phyloP scores from a whole-genome alignment of 208 protist genomes.

The Trichomonas gallinae region DNA sequence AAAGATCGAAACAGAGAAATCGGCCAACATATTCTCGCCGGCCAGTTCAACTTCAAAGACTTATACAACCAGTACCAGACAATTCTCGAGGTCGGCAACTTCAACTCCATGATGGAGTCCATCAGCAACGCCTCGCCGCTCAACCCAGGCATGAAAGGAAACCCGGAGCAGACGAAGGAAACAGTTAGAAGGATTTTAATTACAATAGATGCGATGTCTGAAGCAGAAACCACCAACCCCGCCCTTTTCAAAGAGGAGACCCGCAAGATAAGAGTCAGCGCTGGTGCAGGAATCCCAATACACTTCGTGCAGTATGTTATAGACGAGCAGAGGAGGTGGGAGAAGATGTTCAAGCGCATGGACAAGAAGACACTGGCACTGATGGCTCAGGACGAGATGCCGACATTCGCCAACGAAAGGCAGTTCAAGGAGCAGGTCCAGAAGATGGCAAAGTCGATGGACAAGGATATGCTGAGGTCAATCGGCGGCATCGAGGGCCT shows the following conservation, averaged over 20 bases:
- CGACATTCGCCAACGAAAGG: neutral
- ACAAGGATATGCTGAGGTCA: neutral
- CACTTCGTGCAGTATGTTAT: neutral
- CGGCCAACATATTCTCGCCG: slow-evolving; percentile 33
- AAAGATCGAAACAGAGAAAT: slow-evolving; percentile 30
- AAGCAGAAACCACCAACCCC: neutral
- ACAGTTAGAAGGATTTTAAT: neutral
- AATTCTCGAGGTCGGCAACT: slow-evolving; percentile 37
- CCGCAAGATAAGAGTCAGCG: neutral
- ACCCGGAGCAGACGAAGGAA: neutral
- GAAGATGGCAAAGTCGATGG: slow-evolving; percentile 5
- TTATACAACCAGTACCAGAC: slow-evolving; percentile 39
- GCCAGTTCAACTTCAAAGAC: slow-evolving; percentile 36
- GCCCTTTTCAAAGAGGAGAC: neutral
- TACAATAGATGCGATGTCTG: neutral
- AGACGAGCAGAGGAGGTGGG: neutral
- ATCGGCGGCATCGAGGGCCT: neutral
- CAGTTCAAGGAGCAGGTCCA: neutral
- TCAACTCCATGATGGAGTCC: slow-evolving; percentile 12
- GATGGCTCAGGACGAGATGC: neutral
- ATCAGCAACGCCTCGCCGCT: neutral
- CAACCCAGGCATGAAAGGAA: neutral
- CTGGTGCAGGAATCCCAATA: neutral
- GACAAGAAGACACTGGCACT: neutral
- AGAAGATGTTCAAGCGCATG: neutral